Evolutionary conservation across 2,329 filamentous ascomycete genomes (phyloP).

Genomic region (Pyrenochaeta sp.): DNA sequence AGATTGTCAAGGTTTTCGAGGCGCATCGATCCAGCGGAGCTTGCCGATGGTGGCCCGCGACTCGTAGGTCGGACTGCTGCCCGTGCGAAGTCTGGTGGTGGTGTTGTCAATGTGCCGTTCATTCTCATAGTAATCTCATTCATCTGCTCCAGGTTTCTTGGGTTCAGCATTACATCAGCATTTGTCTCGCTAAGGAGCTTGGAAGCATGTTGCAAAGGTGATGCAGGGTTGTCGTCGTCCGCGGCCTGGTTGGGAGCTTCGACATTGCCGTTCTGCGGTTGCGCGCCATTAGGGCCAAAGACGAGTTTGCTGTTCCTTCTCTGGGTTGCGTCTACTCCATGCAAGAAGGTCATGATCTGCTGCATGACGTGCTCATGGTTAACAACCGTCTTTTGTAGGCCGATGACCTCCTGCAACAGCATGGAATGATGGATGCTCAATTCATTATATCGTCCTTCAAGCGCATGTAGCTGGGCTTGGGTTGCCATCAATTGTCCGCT

Average conservation of each 20-base stretch:
- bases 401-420: slow-evolving; percentile 69
- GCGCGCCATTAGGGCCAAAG: slow-evolving; percentile 46
- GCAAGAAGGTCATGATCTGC: slow-evolving; percentile 73
- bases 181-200: slow-evolving; percentile 72
- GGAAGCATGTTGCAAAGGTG: slow-evolving; percentile 72
- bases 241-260: slow-evolving; percentile 55
- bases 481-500: slow-evolving; percentile 89
- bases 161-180: slow-evolving; percentile 70
- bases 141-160: slow-evolving; percentile 71
- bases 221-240: slow-evolving; percentile 70
- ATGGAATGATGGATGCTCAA: slow-evolving; percentile 72
- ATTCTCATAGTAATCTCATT: slow-evolving; percentile 65
- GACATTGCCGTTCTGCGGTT: slow-evolving; percentile 54
- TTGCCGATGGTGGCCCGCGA: slow-evolving; percentile 55
- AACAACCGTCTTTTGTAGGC: slow-evolving; percentile 74
- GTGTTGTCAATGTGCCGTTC: slow-evolving; percentile 64
- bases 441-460: slow-evolving; percentile 86
- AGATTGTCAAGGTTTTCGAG: slow-evolving; percentile 72
- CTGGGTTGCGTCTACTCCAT: slow-evolving; percentile 70
- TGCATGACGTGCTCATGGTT: slow-evolving; percentile 77
- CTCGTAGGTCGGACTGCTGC: slow-evolving; percentile 57
- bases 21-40: slow-evolving; percentile 62
- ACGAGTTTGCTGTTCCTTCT: slow-evolving; percentile 65
- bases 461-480: slow-evolving; percentile 87
- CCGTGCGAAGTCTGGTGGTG: slow-evolving; percentile 63